Base-by-base conservation (phyloP, 2,329 filamentous ascomycete species). In the Aplosporella prunicola region DNA sequence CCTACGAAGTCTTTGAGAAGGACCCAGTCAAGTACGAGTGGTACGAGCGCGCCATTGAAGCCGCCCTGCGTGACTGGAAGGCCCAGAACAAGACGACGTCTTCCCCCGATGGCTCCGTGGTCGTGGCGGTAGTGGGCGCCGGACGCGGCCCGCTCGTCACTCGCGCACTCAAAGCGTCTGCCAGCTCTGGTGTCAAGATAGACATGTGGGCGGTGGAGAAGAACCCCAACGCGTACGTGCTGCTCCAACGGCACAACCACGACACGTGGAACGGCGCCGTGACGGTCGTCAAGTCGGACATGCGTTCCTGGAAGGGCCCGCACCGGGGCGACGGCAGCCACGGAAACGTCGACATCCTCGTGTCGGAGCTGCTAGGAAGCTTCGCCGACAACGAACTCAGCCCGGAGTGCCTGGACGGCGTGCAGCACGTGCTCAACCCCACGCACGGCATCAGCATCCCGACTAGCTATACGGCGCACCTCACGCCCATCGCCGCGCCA, bases 361-460 rank as follows among this genome's bases (percentile, higher is more conserved):
- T 98, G 18, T 95, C 88, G 2, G 91, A 98, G 60, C 75, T 98
- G 0, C 74, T 98, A 0, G 91, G 87, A 24, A 95, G 88, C 2
- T 98, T 96, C 55, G 91, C 80, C 16, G 91, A 98, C 62, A 98
- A 98, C 53, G 91, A 98, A 61, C 75, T 98, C 8, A 94, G 86
- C 0, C 91, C 91, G 0, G 91, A 98, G 63, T 98, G 91, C 52
- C 71, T 98, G 9, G 91, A 98, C 56, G 91, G 91, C 29, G 88
- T 96, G 33, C 89, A 95, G 55, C 81, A 89, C 51, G 82, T 96
- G 28, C 66, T 98, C n/a, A 73, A 78, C 42, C 72, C 81, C 0
- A 70, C 72, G 1, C 76, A 89, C 51, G 93, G 91, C 23, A 89
- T 98, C 49, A 95, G 86, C 1, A 96, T 98, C 45, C 91, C 91